Base-by-base conservation (phyloP, 2,329 filamentous ascomycete species). In the Arthroderma sp. region DNA sequence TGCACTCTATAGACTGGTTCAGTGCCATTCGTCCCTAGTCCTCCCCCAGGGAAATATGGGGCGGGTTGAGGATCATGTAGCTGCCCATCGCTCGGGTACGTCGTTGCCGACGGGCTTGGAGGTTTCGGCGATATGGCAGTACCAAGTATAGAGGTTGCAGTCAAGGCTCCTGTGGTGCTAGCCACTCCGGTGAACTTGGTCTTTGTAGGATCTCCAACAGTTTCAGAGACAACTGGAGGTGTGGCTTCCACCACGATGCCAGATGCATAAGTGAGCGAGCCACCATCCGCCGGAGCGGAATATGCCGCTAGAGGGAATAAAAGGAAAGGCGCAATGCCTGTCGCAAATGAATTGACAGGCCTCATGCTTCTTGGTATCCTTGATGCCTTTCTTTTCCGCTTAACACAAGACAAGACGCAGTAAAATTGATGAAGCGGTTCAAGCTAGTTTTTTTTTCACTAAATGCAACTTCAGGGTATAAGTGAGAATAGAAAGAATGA, bases 1-100 rank as follows among this genome's bases (percentile, higher is more conserved):
- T 85, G 73, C 0, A 84, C 79, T 49, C 81, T 78, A 62, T 89
- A 89, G 1, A 86, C 76, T 1, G 84, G 84, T 37, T 73, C 71
- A 0, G 77, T 75, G n/a, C 83, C 83, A 48, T 89, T 88, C 37
- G 83, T 87, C 2, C 83, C 84, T 1, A 82, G 62, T 8, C 85
- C 85, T 46, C 85, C 83, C 33, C 70, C 74, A 0, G 85, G 85
- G 0, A 73, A 75, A 63, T 81, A 89, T 0, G 83, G 83, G 1
- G 78, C 78, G 1, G 84, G 83, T 61, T 84, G 65, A 1, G 75
- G 68, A n/a, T 75, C 65, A 45, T 83, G 75, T 1, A 88, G 75
- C 45, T 72, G 58, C 8, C 85, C 85, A 52, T 88, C 73, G 5
- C 78, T 74, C 6, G 81, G 81, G 58, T 91, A 91, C 40, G 75